Evolutionary conservation across 495 filamentous ascomycete species (phyloP), one percentile per base, ranked within the genome.

Genomic region (Penicillium soppii): DNA sequence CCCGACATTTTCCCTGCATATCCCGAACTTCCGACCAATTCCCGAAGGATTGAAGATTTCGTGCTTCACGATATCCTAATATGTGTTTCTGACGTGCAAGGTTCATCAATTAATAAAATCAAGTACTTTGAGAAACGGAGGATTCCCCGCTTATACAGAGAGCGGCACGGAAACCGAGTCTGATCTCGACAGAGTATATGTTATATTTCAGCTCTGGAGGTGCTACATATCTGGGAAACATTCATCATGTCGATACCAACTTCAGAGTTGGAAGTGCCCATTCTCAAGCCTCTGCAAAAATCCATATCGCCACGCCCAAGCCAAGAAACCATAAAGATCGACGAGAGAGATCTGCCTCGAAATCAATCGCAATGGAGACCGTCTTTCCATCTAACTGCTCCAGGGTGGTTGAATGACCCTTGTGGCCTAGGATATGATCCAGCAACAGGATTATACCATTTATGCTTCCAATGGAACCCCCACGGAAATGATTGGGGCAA

Each of bases 341-440:
- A 44, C 27, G 13, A 52, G n/a, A 37, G 38, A 39, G 30, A 16
- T 7, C 3, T 19, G 9, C 27, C 20, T 10, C 25, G 26, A 53
- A 23, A 29, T 22, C 35, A 21, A 7, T 29, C 27, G 17, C 56
- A 68, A 57, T 78, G 75, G 73, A 59, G 79, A 22, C 80, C 81
- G 17, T 68, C 51, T 4, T 78, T 66, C 38, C 81, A 83, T 52
- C 67, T 84, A 32, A 65, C 67, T 5, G 75, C 80, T 5, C 73
- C 78, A 5, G 77, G 76, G 21, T 83, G 79, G 78, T 65, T 81
- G 67, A 82, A 83, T 49, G 81, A 83, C 26, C 81, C 81, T 5
- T 82, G 78, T 46, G 79, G 74, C 7, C 60, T 77, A 16, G 73
- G 78, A 45, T 83, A 82, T 41, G 79, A 83, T 52, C 76, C 76